Evolutionary conservation across 495 filamentous ascomycete species (phyloP).

Genomic region (Cenococcum geophilum): DNA sequence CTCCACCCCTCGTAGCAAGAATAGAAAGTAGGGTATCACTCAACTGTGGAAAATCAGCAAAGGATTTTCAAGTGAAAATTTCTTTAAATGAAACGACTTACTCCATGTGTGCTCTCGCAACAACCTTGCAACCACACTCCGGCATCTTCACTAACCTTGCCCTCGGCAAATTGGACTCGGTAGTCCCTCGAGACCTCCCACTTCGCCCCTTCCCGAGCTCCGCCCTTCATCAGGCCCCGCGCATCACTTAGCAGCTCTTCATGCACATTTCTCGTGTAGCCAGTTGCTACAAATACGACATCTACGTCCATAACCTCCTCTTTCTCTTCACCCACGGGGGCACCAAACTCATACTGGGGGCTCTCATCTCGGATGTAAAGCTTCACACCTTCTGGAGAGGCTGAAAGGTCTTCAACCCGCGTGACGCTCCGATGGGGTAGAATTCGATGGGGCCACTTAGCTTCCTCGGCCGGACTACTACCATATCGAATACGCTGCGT

Average conservation of each 20-base stretch:
- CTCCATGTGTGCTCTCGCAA: constrained; percentile 85
- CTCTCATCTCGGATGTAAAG: constrained; percentile 32
- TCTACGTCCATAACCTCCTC: constrained; percentile 65
- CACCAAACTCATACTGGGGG: constrained; percentile 28
- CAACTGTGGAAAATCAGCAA: constrained; percentile 42
- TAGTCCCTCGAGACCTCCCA: constrained; percentile 62
- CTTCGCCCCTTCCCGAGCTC: constrained; percentile 33
- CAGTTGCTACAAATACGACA: constrained; percentile 78
- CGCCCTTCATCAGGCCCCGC: constrained; percentile 54
- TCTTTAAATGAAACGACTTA: constrained; percentile 43
- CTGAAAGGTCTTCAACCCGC: constrained; percentile 48
- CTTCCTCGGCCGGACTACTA: constrained; percentile 45
- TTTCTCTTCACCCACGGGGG: constrained; percentile 29
- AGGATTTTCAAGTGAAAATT: constrained; percentile 6
- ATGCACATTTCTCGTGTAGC: constrained; percentile 74
- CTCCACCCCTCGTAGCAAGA: constrained; percentile 65
- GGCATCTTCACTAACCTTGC: constrained; percentile 54
- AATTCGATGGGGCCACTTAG: constrained; percentile 75
- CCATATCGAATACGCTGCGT: constrained; percentile 66
- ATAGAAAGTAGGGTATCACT: constrained; percentile 77
- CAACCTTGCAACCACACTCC: constrained; percentile 94
- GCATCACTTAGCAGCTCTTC: constrained; percentile 65
- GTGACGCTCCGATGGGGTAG: constrained; percentile 58
- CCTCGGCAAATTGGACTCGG: constrained; percentile 58
- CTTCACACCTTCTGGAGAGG: constrained; percentile 30